phyloP scores from a whole-genome alignment of 2,329 filamentous ascomycete genomes.

The Phaeosphaeriaceae sp. region DNA sequence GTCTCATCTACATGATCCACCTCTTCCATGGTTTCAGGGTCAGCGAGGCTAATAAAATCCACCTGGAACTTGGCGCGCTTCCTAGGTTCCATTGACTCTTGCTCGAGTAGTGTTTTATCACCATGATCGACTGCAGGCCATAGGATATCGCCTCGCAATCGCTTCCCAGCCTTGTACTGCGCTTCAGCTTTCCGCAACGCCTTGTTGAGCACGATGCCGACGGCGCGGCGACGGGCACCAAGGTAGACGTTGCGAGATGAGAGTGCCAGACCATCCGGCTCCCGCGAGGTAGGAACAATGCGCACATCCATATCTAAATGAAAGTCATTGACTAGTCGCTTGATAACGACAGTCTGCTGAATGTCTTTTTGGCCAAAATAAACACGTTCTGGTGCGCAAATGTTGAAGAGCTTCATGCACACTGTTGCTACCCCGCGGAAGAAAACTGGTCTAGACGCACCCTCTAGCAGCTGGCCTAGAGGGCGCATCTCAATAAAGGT shows the following conservation, averaged over 20 bases:
- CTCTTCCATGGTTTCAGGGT: conserved; percentile 83
- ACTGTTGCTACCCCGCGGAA: conserved; percentile 96
- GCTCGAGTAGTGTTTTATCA: conserved; percentile 62
- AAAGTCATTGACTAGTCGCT: conserved; percentile 86
- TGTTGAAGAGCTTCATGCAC: conserved; percentile 92
- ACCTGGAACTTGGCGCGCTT: conserved; percentile 77
- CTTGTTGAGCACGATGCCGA: conserved; percentile 74
- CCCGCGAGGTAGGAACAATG: conserved; percentile 76
- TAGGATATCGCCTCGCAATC: conserved; percentile 70
- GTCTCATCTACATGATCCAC: conserved; percentile 71
- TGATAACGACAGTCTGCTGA: conserved; percentile 92
- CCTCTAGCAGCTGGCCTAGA: conserved; percentile 80
- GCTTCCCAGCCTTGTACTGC: conserved; percentile 63
- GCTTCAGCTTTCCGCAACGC: conserved; percentile 74
- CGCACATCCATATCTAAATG: conserved; percentile 77
- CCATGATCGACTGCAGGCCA: conserved; percentile 70
- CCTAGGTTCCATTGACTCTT: conserved; percentile 64
- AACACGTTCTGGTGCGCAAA: conserved; percentile 75
- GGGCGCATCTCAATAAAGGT: conserved; percentile 93
- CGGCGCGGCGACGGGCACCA: conserved; percentile 72
- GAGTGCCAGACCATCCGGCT: conserved; percentile 82
- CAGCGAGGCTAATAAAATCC: conserved; percentile 90
- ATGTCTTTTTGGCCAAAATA: conserved; percentile 99
- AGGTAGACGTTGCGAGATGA: conserved; percentile 96
- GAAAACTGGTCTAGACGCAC: conserved; percentile 85